phyloP scores from a whole-genome alignment of 208 protist species.

The Acanthamoeba castellanii region DNA sequence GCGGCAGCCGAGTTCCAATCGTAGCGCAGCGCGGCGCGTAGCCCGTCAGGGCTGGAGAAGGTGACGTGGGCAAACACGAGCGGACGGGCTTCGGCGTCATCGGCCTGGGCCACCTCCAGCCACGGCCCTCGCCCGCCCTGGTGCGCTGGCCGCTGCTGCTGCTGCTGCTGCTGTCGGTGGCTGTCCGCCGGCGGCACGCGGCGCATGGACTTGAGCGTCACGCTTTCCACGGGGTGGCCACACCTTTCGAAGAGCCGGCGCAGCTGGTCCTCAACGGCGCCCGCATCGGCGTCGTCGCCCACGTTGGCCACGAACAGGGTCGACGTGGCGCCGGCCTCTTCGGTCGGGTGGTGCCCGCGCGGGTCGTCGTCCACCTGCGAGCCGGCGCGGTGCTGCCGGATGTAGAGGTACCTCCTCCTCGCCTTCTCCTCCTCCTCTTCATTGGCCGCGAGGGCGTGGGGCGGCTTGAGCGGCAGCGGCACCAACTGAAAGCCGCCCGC shows the following conservation, averaged over 20 bases:
- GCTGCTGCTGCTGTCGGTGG: neutral
- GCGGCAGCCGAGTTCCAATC: neutral
- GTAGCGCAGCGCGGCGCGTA: neutral
- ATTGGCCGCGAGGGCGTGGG: no score
- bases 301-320: conserved; percentile 29
- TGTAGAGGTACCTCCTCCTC: conserved; percentile 9
- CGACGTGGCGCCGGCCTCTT: neutral
- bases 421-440: neutral
- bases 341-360: neutral
- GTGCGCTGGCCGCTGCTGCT: neutral
- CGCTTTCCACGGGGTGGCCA: neutral
- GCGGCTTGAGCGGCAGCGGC: neutral
- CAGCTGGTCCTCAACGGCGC: neutral
- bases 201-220: neutral
- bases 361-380: neutral
- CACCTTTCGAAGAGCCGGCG: neutral
- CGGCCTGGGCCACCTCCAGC: neutral
- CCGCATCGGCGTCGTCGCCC: neutral
- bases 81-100: neutral
- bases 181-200: neutral
- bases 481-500: neutral
- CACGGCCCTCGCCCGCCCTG: neutral
- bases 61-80: conserved; percentile 37
- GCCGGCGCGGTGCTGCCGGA: neutral
- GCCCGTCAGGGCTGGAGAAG: neutral